Evolutionary conservation across 225 moss, liverwort and hornwort species (phyloP).

Genomic region (Physcomitrellopsis africana): DNA sequence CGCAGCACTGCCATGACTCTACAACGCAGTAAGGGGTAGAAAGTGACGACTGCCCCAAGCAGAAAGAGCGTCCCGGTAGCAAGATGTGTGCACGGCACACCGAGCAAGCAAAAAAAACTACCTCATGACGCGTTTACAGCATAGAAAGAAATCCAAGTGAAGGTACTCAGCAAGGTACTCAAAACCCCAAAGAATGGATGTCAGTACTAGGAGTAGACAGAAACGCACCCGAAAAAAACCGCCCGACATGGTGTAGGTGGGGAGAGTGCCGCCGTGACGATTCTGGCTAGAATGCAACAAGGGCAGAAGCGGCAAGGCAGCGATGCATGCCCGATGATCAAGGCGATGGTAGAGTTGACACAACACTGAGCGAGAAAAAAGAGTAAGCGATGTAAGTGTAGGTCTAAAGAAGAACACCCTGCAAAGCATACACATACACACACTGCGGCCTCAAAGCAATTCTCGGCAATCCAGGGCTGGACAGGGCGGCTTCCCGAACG

Average conservation of each 20-base stretch:
- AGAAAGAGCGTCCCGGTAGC: background rate
- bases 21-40: background rate
- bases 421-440: too few relatives aligned
- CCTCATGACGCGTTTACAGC: background rate
- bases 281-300: background rate
- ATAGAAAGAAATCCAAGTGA: constrained; percentile 9
- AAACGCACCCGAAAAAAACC: constrained; percentile 95
- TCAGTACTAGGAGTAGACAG: constrained; percentile 3
- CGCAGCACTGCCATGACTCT: background rate
- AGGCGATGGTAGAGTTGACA: background rate
- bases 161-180: background rate
- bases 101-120: background rate
- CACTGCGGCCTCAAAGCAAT: too few relatives aligned
- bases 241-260: constrained; percentile 80
- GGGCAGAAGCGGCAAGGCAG: constrained; percentile 1
- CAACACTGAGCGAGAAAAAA: too few relatives aligned
- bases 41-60: constrained; percentile 3
- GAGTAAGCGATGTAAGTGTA: too few relatives aligned
- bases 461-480: too few relatives aligned
- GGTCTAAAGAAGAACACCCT: too few relatives aligned
- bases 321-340: constrained; percentile 34
- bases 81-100: background rate
- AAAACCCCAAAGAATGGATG: constrained; percentile 14
- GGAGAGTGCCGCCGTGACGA: constrained; percentile 22
- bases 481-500: too few relatives aligned